Evolutionary conservation across 768 basidiomycete species (phyloP), one percentile per base, ranked within the genome.

Genomic region (Amanita inopinata): DNA sequence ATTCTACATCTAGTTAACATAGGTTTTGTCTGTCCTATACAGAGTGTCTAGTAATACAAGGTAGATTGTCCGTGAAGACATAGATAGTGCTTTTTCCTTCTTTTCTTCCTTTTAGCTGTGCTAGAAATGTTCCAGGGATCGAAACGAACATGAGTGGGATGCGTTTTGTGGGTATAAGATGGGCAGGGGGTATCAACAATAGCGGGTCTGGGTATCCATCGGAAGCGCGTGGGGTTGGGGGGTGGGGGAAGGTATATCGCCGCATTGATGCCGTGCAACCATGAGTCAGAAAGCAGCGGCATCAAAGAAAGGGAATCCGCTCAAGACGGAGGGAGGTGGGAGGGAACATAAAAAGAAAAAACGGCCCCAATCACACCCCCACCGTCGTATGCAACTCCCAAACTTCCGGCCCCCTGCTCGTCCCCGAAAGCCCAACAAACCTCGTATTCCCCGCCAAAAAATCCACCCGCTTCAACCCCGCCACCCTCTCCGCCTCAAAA

Each of bases 391-490:
- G 43, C n/a, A 44, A 12, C 28, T 44, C 43, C 43, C 43, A 44
- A 27, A 37, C 35, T 31, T 44, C 34, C 12, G 43, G 34, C 11
- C 43, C 43, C 8, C n/a, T 44, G 19, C 25, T 30, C 23, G 43
- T 44, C 12, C 12, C 18, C 2, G 60, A 62, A 25, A 76, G 44
- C 18, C 73, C 74, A 52, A 53, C 55, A 53, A 75, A 73, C 17
- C 48, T 51, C 10, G 56, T 64, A 12, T 55, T 58, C 28, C 57
- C 64, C 37, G 61, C 54, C 36, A 80, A 55, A 50, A 75, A 78
- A 54, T 80, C 78, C 0, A 80, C 64, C 38, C 74, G 57, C 54
- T 70, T 75, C 14, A 78, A 49, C 0, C 73, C 74, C 51, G 70
- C 70, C 8, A 49, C 49, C 47, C 62, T 59, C 55, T 78, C 75